Evolutionary conservation across 805 yeast species (phyloP).

Genomic region (Martiniozyma abietophila): DNA sequence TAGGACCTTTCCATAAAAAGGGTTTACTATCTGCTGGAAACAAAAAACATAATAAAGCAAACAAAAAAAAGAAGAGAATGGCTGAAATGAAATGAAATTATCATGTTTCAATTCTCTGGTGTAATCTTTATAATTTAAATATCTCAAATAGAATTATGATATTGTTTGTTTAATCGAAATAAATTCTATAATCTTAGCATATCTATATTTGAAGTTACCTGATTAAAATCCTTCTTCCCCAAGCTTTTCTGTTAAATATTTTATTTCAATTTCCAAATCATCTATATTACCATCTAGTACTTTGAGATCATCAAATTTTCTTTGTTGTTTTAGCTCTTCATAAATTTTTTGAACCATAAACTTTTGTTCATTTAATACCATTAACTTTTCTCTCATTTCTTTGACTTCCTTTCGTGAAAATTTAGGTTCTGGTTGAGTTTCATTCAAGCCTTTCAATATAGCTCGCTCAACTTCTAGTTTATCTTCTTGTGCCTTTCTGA

Average conservation of each 20-base stretch:
- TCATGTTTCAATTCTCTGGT: no score
- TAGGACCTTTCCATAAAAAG: constrained; percentile 64
- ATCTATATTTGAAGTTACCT: background rate
- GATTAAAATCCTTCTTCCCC: constrained; percentile 41
- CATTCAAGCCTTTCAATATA: constrained; percentile 3
- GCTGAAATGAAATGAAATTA: constrained; percentile 1
- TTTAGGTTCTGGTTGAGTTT: constrained; percentile 10
- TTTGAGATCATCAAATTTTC: constrained; percentile 70
- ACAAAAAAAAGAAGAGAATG: constrained; percentile 18
- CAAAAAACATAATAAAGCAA: constrained; percentile 63
- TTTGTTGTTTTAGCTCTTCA: constrained; percentile 46
- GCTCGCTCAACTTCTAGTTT: constrained; percentile 13
- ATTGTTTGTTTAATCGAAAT: no score
- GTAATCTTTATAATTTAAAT: no score
- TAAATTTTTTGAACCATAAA: constrained; percentile 63
- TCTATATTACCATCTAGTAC: constrained; percentile 47
- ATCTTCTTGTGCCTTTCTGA: constrained; percentile 47
- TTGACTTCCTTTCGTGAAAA: constrained; percentile 47
- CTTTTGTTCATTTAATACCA: constrained; percentile 81
- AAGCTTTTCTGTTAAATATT: constrained; percentile 35
- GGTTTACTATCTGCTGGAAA: constrained; percentile 47
- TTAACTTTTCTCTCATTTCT: constrained; percentile 57
- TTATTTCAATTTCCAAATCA: constrained; percentile 47
- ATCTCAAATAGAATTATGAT: no score
- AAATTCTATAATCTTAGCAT: background rate